Percentiles rank a stretch among this genome's conserved stretches.
phyloP scores from a whole-genome alignment of 1,284 basidiomycete genomes.

The Ustilago crameri region DNA sequence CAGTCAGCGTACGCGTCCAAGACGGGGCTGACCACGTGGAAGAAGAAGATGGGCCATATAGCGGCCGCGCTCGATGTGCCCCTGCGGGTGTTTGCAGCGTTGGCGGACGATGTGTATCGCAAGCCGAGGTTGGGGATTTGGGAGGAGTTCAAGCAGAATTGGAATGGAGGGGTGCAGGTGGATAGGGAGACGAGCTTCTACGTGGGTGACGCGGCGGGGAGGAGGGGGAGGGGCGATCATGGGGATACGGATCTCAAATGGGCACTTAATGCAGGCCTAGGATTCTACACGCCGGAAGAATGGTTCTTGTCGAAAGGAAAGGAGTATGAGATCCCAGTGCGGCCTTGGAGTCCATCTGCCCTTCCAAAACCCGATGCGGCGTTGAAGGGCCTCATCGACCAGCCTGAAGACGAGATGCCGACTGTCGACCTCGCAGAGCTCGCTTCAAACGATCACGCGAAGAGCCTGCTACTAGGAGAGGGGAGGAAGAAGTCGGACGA shows the following conservation, averaged over 20 bases:
- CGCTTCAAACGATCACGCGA: neutral
- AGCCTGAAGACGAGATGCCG: conserved; percentile 23
- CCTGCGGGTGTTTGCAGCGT: conserved; percentile 51
- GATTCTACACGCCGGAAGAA: conserved; percentile 64
- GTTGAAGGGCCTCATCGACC: conserved; percentile 17
- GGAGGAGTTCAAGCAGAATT: conserved; percentile 20
- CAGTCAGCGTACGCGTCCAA: conserved; percentile 30
- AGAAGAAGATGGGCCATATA: conserved; percentile 51
- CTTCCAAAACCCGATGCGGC: neutral
- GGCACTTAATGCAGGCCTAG: conserved; percentile 61
- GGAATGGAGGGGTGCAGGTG: conserved; percentile 35
- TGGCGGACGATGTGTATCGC: conserved; percentile 55
- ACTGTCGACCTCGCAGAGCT: conserved; percentile 13
- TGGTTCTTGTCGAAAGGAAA: conserved; percentile 48
- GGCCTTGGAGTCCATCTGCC: conserved; percentile 29
- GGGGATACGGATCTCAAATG: conserved; percentile 64
- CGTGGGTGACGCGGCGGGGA: conserved; percentile 65
- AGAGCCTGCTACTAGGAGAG: conserved; percentile 5
- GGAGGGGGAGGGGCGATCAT: conserved; percentile 49
- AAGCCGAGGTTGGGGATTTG: conserved; percentile 61
- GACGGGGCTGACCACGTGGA: conserved; percentile 40
- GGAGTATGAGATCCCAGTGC: conserved; percentile 23
- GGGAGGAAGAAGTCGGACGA: neutral
- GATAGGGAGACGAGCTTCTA: conserved; percentile 51
- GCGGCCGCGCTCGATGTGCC: conserved; percentile 49